Evolutionary conservation across 2,329 filamentous ascomycete genomes (phyloP).

Genomic region (Ascochyta rabiei): DNA sequence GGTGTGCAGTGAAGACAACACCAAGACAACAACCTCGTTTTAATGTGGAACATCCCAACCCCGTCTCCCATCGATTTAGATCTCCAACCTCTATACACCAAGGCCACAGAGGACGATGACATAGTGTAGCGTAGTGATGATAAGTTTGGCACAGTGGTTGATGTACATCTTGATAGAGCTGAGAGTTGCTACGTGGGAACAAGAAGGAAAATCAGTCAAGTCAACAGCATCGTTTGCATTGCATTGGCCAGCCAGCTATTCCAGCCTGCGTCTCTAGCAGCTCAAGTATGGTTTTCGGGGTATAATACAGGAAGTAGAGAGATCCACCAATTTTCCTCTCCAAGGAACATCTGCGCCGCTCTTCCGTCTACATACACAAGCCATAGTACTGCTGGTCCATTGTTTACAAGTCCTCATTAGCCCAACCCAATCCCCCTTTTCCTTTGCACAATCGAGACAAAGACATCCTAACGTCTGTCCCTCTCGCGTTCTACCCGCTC

Average conservation of each 20-base stretch:
- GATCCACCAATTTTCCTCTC: neutral
- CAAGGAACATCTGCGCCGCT: too few species aligned
- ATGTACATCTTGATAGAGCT: neutral
- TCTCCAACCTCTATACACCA: too few species aligned
- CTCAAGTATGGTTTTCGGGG: conserved; percentile 10
- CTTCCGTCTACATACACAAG: too few species aligned
- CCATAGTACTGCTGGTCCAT: too few species aligned
- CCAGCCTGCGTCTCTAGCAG: neutral
- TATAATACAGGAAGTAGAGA: conserved; percentile 15
- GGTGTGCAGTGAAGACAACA: too few species aligned
- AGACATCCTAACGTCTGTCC: conserved; percentile 23
- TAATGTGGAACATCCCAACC: too few species aligned
- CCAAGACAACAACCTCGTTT: too few species aligned
- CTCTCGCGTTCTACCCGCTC: conserved; percentile 42
- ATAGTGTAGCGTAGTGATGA: too few species aligned
- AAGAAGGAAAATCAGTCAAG: neutral
- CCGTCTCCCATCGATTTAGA: too few species aligned
- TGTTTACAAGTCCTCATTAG: neutral
- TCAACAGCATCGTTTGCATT: neutral
- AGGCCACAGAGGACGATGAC: too few species aligned
- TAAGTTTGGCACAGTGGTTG: neutral
- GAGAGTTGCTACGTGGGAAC: neutral
- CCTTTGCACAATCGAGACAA: neutral
- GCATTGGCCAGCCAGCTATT: neutral
- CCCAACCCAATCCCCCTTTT: neutral